Evolutionary conservation across 2,329 filamentous ascomycete genomes (phyloP).

Genomic region (Fusarium mexicanum): DNA sequence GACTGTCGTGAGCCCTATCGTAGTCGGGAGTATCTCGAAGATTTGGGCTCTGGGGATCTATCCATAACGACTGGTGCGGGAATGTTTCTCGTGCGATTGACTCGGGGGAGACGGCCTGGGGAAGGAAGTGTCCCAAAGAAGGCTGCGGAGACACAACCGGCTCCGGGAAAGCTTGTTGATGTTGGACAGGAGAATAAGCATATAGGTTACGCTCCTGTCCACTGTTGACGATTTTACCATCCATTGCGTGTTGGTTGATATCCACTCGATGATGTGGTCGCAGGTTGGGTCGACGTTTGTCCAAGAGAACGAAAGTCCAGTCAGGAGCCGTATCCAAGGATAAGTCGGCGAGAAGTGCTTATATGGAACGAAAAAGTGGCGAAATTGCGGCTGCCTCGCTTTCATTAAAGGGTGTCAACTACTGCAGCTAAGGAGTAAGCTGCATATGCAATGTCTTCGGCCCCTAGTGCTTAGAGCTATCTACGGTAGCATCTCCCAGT

Average conservation of each 20-base stretch:
- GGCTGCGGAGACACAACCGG: constrained; percentile 9
- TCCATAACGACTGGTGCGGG: constrained; percentile 1
- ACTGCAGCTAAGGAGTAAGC: constrained; percentile 7
- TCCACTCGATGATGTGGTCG: neutral
- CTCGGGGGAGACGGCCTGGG: constrained; percentile 1
- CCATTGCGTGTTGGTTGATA: neutral
- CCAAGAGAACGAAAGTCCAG: neutral
- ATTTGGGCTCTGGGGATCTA: constrained; percentile 19
- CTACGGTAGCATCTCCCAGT: neutral
- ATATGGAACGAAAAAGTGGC: neutral
- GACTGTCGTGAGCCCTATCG: constrained; percentile 11
- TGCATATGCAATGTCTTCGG: neutral
- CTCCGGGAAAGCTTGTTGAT: neutral
- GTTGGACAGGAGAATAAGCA: neutral
- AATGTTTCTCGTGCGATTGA: neutral
- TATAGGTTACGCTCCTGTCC: neutral
- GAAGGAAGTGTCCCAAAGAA: neutral
- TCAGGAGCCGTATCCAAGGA: neutral
- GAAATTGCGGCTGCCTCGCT: neutral
- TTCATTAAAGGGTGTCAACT: neutral
- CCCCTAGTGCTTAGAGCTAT: neutral
- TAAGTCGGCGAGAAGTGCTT: neutral
- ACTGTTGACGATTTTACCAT: neutral
- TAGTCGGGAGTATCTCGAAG: constrained; percentile 11
- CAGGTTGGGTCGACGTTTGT: neutral